phyloP scores from a whole-genome alignment of 805 yeast species.

The Sugiyamaella valdiviana region DNA sequence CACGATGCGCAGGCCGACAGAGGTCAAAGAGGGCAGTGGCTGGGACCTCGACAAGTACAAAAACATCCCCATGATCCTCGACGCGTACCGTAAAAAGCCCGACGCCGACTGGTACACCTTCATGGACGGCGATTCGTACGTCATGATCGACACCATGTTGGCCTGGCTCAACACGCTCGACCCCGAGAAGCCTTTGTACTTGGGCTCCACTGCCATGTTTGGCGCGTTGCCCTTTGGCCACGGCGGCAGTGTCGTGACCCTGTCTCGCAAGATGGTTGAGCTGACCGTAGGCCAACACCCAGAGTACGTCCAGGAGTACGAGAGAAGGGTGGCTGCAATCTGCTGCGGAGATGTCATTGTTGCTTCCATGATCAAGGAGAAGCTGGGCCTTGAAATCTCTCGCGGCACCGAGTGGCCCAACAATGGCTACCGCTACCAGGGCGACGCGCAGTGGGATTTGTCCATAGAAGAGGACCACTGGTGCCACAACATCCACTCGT shows the following conservation, averaged over 20 bases:
- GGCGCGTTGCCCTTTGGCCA: conserved; percentile 30
- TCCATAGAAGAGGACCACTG: conserved; percentile 15
- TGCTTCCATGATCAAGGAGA: conserved; percentile 23
- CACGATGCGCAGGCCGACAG: conserved; percentile 13
- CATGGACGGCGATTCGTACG: conserved; percentile 33
- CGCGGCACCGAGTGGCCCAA: conserved; percentile 16
- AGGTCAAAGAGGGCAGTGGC: conserved; percentile 20
- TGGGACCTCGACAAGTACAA: conserved; percentile 35
- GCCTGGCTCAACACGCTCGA: conserved; percentile 23
- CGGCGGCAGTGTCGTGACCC: conserved; percentile 35
- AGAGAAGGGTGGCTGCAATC: conserved; percentile 16
- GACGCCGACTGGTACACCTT: conserved; percentile 32
- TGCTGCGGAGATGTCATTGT: conserved; percentile 35
- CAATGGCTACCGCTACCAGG: conserved; percentile 26
- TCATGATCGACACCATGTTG: conserved; percentile 28
- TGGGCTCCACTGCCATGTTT: conserved; percentile 28
- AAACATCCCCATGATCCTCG: conserved; percentile 33
- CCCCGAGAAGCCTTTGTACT: conserved; percentile 27
- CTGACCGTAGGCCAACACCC: conserved; percentile 23
- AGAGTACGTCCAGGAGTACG: conserved; percentile 20
- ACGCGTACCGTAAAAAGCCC: conserved; percentile 28
- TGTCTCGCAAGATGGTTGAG: conserved; percentile 30
- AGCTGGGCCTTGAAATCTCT: conserved; percentile 12
- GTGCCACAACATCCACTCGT: conserved; percentile 30
- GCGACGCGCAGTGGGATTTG: conserved; percentile 23